Evolutionary conservation across 1,284 basidiomycete species (phyloP).

Genomic region (Ceratobasidium papillatum): DNA sequence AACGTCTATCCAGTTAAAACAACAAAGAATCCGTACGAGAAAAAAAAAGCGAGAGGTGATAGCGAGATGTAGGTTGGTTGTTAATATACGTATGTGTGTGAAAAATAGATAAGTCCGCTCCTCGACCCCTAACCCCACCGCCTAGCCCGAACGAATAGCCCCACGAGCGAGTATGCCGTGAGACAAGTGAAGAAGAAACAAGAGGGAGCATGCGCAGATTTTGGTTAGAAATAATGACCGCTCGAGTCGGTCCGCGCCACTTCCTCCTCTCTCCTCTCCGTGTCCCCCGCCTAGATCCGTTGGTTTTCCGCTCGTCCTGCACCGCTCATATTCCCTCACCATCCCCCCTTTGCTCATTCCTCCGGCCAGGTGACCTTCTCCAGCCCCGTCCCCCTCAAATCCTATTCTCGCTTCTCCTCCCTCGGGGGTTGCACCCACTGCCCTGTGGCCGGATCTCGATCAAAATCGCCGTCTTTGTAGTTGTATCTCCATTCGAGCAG

Average conservation of each 20-base stretch:
- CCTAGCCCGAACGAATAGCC: not conserved
- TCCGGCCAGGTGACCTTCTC: not conserved
- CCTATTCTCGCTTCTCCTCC: slow-evolving; percentile 34
- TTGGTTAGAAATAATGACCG: not conserved
- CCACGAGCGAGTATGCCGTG: no score
- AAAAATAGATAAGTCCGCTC: not conserved
- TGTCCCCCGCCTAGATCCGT: no score
- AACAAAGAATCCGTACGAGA: not conserved
- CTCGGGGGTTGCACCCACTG: slow-evolving; percentile 22
- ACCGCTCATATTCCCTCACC: not conserved
- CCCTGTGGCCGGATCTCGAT: slow-evolving; percentile 22
- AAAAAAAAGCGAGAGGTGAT: not conserved
- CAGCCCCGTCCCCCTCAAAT: not conserved
- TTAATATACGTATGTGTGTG: not conserved
- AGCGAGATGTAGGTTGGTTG: not conserved
- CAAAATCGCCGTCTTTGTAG: slow-evolving; percentile 31
- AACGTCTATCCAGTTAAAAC: not conserved
- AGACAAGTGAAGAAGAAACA: no score
- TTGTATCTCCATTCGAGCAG: slow-evolving; percentile 37
- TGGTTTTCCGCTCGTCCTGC: not conserved
- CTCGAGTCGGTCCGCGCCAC: not conserved
- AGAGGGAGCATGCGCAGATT: not conserved
- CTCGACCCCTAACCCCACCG: no score
- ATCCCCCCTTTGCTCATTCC: not conserved
- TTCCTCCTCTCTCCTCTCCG: not conserved